phyloP scores from a whole-genome alignment of 2,329 filamentous ascomycete genomes.

The Ceratocystis destructans region DNA sequence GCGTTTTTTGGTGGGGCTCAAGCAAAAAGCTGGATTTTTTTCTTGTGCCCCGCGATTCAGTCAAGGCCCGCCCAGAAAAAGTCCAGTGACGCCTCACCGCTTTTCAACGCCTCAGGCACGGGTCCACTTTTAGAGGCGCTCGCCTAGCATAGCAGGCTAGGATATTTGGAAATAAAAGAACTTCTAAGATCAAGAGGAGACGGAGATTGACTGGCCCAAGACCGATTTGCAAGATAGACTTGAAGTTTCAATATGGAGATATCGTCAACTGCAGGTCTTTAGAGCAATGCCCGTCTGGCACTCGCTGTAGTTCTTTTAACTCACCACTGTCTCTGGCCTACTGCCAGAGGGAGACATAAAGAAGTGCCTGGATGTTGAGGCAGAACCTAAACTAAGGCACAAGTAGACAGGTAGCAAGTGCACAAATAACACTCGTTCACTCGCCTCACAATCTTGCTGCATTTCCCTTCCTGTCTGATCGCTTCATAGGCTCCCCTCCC shows the following conservation, averaged over 20 bases:
- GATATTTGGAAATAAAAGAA: neutral
- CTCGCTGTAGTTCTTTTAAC: too few relatives aligned
- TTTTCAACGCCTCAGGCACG: slow-evolving; percentile 11
- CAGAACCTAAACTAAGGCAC: neutral
- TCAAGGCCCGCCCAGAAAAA: neutral
- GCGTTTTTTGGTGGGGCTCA: slow-evolving; percentile 20
- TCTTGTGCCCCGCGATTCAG: slow-evolving; percentile 19
- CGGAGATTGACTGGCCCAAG: neutral
- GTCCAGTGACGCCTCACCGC: neutral
- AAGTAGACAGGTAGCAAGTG: neutral
- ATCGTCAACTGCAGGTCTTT: too few relatives aligned
- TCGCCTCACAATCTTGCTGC: neutral
- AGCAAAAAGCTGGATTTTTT: slow-evolving; percentile 19
- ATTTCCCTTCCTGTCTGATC: neutral
- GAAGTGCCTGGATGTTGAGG: slow-evolving; percentile 1
- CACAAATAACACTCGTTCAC: neutral
- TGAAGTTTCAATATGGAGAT: too few relatives aligned
- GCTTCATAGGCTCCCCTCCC: neutral
- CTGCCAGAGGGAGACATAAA: neutral
- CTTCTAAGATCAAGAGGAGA: neutral
- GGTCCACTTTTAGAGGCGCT: slow-evolving; percentile 6
- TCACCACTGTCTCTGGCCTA: neutral
- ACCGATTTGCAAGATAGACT: too few relatives aligned
- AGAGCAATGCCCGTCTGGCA: too few relatives aligned
- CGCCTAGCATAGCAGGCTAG: neutral